Evolutionary conservation across 2,329 filamentous ascomycete genomes (phyloP).

Genomic region (Aspergillus pseudotamarii): DNA sequence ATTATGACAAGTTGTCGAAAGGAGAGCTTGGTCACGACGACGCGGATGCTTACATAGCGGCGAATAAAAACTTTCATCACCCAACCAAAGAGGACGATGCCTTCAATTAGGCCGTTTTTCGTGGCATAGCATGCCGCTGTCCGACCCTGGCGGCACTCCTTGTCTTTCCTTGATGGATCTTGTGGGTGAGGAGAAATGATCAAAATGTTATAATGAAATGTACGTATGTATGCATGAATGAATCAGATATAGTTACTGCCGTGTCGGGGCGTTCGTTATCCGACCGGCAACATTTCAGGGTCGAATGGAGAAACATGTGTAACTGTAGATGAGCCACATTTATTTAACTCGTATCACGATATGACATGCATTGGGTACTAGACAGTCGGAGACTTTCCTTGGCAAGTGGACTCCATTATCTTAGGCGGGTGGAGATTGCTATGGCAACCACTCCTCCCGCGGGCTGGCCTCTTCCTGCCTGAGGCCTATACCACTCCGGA

Average conservation of each 20-base stretch:
- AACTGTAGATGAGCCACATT: neutral
- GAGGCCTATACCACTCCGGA: slow-evolving; percentile 23
- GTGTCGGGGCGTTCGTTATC: slow-evolving; percentile 2
- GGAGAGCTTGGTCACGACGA: slow-evolving; percentile 26
- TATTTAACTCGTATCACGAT: neutral
- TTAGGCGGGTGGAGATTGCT: slow-evolving; percentile 23
- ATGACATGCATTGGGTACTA: neutral
- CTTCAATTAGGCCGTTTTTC: slow-evolving; percentile 26
- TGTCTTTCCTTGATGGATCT: neutral
- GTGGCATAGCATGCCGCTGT: neutral
- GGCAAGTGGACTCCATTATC: neutral
- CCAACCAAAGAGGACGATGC: slow-evolving; percentile 9
- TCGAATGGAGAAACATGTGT: neutral
- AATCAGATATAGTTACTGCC: neutral
- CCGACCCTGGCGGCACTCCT: neutral
- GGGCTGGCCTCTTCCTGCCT: slow-evolving; percentile 17
- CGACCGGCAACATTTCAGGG: neutral
- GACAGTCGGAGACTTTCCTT: neutral
- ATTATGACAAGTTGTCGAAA: slow-evolving; percentile 26
- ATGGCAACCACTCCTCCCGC: slow-evolving; percentile 28
- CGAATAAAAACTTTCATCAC: slow-evolving; percentile 18
- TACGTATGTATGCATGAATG: neutral
- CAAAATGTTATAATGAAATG: slow-evolving; percentile 2
- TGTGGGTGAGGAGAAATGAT: neutral
- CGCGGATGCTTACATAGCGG: slow-evolving; percentile 34